Evolutionary conservation across 164 flowering plant genomes (phyloP).

Genomic region (grape (Vitis vinifera)): ASM3070453v1 NC_081819.1:22768501-22769000

Average conservation of each 20-base stretch:
- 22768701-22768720: conserved; percentile 44
- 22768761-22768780: conserved; percentile 76
- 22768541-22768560: conserved; percentile 57
- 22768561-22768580: conserved; percentile 52
- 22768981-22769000: too few relatives aligned
- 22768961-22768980: too few relatives aligned
- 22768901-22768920: too few relatives aligned
- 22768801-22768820: conserved; percentile 73
- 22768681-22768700: conserved; percentile 54
- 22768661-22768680: conserved; percentile 42
- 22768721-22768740: conserved; percentile 71
- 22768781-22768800: conserved; percentile 64
- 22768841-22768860: conserved; percentile 51
- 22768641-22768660: conserved; percentile 60
- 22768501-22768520: conserved; percentile 53
- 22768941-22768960: too few relatives aligned
- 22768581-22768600: conserved; percentile 57
- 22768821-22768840: conserved; percentile 49
- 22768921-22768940: too few relatives aligned
- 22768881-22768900: too few relatives aligned
- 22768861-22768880: conserved; percentile 43
- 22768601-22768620: conserved; percentile 84
- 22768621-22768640: conserved; percentile 43
- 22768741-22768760: conserved; percentile 54
- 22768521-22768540: conserved; percentile 84